Conservation (phyloP, 805 yeast genomes). For the Yamadazyma nakazawae region DNA sequence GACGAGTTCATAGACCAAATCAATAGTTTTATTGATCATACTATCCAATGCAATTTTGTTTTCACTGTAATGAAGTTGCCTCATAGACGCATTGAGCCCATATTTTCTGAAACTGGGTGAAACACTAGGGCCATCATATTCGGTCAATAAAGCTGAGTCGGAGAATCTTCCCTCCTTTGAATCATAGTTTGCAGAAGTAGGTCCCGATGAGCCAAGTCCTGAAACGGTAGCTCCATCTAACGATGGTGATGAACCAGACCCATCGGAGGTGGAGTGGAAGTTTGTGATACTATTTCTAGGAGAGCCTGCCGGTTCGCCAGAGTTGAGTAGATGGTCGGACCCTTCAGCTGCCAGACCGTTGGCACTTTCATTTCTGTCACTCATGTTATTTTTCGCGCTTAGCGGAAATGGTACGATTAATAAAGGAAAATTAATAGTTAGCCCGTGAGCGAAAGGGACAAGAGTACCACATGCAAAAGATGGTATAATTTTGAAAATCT, state of each 20-base stretch:
- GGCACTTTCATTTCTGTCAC: constrained; percentile 1
- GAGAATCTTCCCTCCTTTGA: constrained; percentile 32
- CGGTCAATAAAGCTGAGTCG: constrained; percentile 20
- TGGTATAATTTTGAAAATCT: neutral
- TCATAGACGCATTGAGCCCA: constrained; percentile 52
- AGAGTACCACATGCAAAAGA: neutral
- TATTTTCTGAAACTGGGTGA: constrained; percentile 11
- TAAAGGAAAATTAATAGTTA: neutral
- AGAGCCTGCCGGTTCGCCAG: neutral
- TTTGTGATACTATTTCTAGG: neutral
- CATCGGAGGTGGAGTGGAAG: neutral
- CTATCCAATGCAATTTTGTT: constrained; percentile 63
- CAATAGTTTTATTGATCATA: constrained; percentile 52
- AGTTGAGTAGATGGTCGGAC: neutral
- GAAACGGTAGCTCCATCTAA: constrained; percentile 13
- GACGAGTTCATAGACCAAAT: constrained; percentile 48
- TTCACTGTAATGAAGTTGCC: constrained; percentile 75
- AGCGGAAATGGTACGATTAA: neutral
- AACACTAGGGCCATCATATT: constrained; percentile 20
- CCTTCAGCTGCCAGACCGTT: neutral
- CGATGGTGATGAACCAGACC: neutral
- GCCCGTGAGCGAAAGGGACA: neutral
- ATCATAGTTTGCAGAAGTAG: constrained; percentile 20
- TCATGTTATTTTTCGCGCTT: neutral
- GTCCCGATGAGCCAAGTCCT: constrained; percentile 13